Base-by-base conservation (phyloP, 208 protist species). In the Acanthamoeba polyphaga region DNA sequence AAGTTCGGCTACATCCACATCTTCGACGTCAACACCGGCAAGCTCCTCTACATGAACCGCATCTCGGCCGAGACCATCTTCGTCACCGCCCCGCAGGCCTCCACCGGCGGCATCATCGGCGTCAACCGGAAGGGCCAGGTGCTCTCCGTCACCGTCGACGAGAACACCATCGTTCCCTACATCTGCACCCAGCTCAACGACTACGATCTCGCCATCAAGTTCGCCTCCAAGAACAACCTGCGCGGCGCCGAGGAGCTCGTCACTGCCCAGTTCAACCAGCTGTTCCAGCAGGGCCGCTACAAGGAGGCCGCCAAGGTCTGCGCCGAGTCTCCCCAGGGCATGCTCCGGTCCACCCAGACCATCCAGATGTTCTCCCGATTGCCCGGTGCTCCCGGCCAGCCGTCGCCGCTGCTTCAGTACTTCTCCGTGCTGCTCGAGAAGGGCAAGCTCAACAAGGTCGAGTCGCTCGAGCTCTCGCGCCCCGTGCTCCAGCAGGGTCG, bases 211-310 rank as follows among this genome's bases (percentile, higher is more conserved):
- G 99, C 99, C 27, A 97, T 99, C 15, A 97, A 98, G 51, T 98
- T 99, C 80, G 99, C 99, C 51, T 94, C 98, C 32, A 98, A 98
- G 29, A 99, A 99, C 70, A 99, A 99, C 95, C 97, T 99, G 32
- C 98, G 98, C 76, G 99, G 99, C 82, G 99, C 99, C 49, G 99
- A 99, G 89, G 98, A 99, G 55, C 97, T 99, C 34, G 99, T 99
- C 96, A 92, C 96, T 10, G 94, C 96, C 53, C 98, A 99, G 96
- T 99, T 99, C 94, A 98, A 99, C 34, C 97, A 98, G 91, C 97
- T 98, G 80, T 98, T 99, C 92, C 97, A 97, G 78, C 95, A 88
- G 85, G 98, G 98, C 17, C 97, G 99, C 60, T 98, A 99, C 72
- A 98, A 99, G 92, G 99, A 99, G 74, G 99, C 99, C 19, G 98